Evolutionary conservation across 2,329 filamentous ascomycete species (phyloP).

Genomic region (Aspergillus phoenicis): DNA sequence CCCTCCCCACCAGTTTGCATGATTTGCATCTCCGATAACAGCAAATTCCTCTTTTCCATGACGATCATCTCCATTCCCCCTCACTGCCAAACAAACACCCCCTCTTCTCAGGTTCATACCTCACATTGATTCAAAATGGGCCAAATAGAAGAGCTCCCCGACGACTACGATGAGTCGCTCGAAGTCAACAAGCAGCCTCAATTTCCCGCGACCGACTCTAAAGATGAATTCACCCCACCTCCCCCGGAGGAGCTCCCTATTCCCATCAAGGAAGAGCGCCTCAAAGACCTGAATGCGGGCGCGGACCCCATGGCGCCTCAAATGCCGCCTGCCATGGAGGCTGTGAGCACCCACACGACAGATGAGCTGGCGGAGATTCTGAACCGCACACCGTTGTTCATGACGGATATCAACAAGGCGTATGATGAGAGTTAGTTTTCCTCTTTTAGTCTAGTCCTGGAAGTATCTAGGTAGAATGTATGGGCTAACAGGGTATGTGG

Average conservation of each 20-base stretch:
- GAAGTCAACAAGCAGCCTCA: constrained; percentile 42
- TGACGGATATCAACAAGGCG: constrained; percentile 78
- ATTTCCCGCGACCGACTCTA: constrained; percentile 11
- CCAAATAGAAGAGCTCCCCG: constrained; percentile 53
- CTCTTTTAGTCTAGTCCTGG: constrained; percentile 1
- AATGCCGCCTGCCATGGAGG: constrained; percentile 62
- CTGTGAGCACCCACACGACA: constrained; percentile 57
- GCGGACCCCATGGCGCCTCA: constrained; percentile 41
- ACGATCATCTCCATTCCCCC: too few relatives aligned
- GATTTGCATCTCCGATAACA: constrained; percentile 25
- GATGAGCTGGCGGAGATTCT: constrained; percentile 66
- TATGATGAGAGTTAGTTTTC: constrained; percentile 53
- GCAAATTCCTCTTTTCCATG: background rate
- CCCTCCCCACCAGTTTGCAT: constrained; percentile 32
- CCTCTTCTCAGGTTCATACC: background rate
- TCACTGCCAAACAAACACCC: too few relatives aligned
- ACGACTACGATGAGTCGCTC: constrained; percentile 53
- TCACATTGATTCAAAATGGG: constrained; percentile 49
- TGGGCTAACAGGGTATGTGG: background rate
- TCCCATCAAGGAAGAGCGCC: constrained; percentile 41
- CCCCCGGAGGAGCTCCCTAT: constrained; percentile 40
- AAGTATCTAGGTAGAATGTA: background rate
- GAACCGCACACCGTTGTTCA: constrained; percentile 82
- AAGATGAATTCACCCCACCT: constrained; percentile 12
- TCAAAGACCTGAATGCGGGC: constrained; percentile 32